Evolutionary conservation across 257 asterid species (phyloP).

Genomic region (Buddleja alternifolia): DNA sequence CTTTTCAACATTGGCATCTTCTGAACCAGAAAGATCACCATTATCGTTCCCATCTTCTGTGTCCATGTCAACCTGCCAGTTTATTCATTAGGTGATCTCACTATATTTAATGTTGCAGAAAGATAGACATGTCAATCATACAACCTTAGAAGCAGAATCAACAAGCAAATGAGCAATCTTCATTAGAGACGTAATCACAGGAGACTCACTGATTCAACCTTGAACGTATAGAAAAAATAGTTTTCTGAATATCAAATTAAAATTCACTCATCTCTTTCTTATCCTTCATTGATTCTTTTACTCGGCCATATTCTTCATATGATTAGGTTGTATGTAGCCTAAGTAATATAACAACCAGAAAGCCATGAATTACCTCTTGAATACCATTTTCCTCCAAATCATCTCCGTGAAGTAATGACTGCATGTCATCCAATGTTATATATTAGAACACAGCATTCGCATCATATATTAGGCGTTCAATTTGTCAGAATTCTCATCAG

Average conservation of each 20-base stretch:
- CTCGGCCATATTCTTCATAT: constrained; percentile 23
- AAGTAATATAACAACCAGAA: constrained; percentile 21
- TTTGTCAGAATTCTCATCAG: constrained; percentile 9
- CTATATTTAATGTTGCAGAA: constrained; percentile 9
- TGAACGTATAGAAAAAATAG: neutral
- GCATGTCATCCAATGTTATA: constrained; percentile 33
- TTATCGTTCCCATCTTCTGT: constrained; percentile 65
- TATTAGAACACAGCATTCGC: constrained; percentile 29
- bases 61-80: constrained; percentile 94
- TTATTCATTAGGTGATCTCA: constrained; percentile 17
- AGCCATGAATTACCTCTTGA: constrained; percentile 75
- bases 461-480: constrained; percentile 22
- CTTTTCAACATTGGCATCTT: constrained; percentile 41
- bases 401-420: constrained; percentile 92
- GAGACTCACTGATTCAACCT: constrained; percentile 5
- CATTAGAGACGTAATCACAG: constrained; percentile 8
- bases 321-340: constrained; percentile 15
- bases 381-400: constrained; percentile 76
- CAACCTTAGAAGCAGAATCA: constrained; percentile 4
- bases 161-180: constrained; percentile 7
- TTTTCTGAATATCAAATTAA: neutral
- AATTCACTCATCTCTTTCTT: constrained; percentile 1
- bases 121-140: neutral
- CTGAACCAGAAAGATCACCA: constrained; percentile 46
- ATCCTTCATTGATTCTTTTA: constrained; percentile 17